These are phyloP conservation scores for Penicillium paxilli DNA, from an alignment of 495 filamentous ascomycete species.

Conservation along the genomic window DNA sequence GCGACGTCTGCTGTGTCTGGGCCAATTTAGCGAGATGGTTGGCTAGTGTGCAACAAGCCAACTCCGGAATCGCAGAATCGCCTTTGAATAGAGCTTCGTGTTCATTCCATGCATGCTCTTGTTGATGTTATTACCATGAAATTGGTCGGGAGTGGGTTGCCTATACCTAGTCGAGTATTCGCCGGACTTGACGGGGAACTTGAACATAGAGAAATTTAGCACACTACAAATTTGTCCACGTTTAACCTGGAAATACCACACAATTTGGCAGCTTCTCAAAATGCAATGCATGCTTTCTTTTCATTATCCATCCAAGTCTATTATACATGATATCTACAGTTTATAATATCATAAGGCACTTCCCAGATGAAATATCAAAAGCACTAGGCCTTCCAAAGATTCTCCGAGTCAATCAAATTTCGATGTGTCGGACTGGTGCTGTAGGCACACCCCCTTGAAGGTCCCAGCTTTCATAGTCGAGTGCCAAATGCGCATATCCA, in stretches of 20 bases:
- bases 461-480: conserved; percentile 23
- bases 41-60: neutral
- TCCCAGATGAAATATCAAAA: no score
- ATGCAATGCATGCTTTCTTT: neutral
- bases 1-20: neutral
- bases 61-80: neutral
- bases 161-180: neutral
- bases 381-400: no score
- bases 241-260: no score
- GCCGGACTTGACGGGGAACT: no score
- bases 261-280: no score
- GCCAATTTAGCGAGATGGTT: neutral
- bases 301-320: neutral
- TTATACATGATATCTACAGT: conserved; percentile 2
- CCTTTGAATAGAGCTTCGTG: neutral
- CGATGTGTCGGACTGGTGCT: conserved; percentile 25
- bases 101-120: neutral
- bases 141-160: neutral
- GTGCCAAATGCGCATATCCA: conserved; percentile 22
- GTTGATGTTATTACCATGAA: neutral
- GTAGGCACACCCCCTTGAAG: conserved; percentile 39
- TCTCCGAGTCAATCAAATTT: no score
- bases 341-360: no score
- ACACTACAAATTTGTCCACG: no score
- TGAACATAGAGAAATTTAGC: no score